phyloP scores from a whole-genome alignment of 2,329 filamentous ascomycete genomes.

The Cladosporium sp. region DNA sequence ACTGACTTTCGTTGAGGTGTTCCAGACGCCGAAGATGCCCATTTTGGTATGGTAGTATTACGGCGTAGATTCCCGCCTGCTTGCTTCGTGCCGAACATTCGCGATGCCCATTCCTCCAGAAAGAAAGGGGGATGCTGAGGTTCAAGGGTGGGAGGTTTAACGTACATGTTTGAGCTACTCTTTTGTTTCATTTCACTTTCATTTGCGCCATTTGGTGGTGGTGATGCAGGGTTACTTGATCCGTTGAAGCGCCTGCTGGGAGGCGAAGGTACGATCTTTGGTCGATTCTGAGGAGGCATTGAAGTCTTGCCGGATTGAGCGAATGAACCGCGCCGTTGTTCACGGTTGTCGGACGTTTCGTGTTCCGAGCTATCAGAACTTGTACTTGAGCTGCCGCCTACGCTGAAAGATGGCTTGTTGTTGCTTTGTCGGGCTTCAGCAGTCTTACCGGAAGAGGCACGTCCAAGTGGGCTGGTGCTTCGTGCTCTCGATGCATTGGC shows the following conservation, averaged over 20 bases:
- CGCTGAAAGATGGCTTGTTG: constrained; percentile 7
- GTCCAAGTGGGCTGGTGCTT: constrained; percentile 24
- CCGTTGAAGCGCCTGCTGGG: constrained; percentile 28
- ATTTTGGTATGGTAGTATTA: constrained; percentile 21
- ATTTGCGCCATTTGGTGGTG: constrained; percentile 12
- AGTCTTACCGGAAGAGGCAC: constrained; percentile 8
- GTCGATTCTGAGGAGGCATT: constrained; percentile 16
- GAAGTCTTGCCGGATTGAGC: background rate
- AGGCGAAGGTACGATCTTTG: constrained; percentile 30
- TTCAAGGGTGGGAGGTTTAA: constrained; percentile 15
- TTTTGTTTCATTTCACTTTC: constrained; percentile 27
- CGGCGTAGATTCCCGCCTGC: constrained; percentile 5
- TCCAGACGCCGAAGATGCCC: constrained; percentile 27
- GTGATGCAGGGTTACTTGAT: constrained; percentile 12
- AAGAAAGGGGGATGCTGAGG: constrained; percentile 3
- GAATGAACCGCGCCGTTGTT: background rate
- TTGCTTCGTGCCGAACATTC: constrained; percentile 15
- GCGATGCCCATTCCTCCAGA: constrained; percentile 8
- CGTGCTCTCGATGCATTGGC: constrained; percentile 16
- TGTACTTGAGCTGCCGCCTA: constrained; percentile 7
- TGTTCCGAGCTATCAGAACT: constrained; percentile 5
- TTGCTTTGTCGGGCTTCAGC: constrained; percentile 8
- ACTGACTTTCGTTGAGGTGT: constrained; percentile 3
- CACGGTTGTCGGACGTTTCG: background rate
- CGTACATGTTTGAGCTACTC: constrained; percentile 32